Conservation (phyloP, 805 yeast species). For the Clavispora asparagi region DNA sequence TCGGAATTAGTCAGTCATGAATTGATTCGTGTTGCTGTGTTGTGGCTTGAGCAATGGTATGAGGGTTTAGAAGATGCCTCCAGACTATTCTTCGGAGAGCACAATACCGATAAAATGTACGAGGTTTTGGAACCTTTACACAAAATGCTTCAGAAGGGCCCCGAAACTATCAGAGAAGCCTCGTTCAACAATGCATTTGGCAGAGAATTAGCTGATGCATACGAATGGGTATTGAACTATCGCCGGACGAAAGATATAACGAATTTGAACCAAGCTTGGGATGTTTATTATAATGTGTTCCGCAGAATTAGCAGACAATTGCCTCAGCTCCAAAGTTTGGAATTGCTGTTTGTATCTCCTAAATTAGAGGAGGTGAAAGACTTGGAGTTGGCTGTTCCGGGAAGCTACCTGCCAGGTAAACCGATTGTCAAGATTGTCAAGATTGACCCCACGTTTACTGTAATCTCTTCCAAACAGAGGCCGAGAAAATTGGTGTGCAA, state of each 20-base stretch:
- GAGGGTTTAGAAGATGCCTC: slow-evolving; percentile 98
- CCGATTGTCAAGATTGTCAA: slow-evolving; percentile 66
- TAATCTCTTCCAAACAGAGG: slow-evolving; percentile 91
- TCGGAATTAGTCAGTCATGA: slow-evolving; percentile 93
- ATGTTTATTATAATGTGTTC: slow-evolving; percentile 89
- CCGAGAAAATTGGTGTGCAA: slow-evolving; percentile 77
- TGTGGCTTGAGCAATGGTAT: slow-evolving; percentile 98
- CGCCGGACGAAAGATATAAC: slow-evolving; percentile 81
- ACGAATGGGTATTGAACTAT: slow-evolving; percentile 86
- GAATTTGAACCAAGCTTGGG: slow-evolving; percentile 96
- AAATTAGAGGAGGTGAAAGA: slow-evolving; percentile 72
- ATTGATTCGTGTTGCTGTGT: slow-evolving; percentile 86
- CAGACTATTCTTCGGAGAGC: slow-evolving; percentile 86
- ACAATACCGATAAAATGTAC: slow-evolving; percentile 91
- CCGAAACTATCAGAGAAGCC: slow-evolving; percentile 88
- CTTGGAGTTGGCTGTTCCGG: slow-evolving; percentile 87
- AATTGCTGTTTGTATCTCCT: slow-evolving; percentile 91
- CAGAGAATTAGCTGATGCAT: slow-evolving; percentile 85
- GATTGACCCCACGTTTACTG: slow-evolving; percentile 80
- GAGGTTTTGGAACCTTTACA: slow-evolving; percentile 86
- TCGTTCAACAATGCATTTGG: slow-evolving; percentile 93
- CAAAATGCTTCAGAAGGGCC: slow-evolving; percentile 75
- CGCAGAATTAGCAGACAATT: slow-evolving; percentile 84
- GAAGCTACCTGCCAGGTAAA: slow-evolving; percentile 83
- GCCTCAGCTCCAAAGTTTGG: slow-evolving; percentile 81